Percentiles rank a stretch among this genome's conserved stretches.
phyloP scores from a whole-genome alignment of 2,329 filamentous ascomycete genomes.

The Dothideomycetes sp. region DNA sequence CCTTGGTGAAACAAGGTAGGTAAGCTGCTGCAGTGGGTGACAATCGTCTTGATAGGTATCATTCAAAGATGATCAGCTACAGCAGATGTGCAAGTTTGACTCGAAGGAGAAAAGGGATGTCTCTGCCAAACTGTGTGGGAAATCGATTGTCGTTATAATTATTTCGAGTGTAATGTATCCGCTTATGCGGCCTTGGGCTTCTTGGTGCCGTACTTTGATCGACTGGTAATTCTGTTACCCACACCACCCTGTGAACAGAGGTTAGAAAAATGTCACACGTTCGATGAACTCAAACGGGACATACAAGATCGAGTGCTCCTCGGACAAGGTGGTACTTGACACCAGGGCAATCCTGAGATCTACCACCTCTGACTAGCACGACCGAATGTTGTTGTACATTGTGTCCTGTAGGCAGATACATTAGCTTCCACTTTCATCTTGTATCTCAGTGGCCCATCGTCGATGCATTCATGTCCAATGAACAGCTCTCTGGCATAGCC shows the following conservation, averaged over 20 bases:
- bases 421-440: not conserved
- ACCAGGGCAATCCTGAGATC: constrained; percentile 95
- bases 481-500: too few relatives aligned
- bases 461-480: not conserved
- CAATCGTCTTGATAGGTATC: too few relatives aligned
- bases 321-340: constrained; percentile 91
- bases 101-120: too few relatives aligned
- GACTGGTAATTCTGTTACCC: constrained; percentile 66
- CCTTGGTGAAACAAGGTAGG: too few relatives aligned
- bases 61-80: too few relatives aligned
- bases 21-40: too few relatives aligned
- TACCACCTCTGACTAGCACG: constrained; percentile 84
- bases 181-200: constrained; percentile 76
- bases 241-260: constrained; percentile 71
- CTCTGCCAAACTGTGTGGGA: too few relatives aligned
- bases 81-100: too few relatives aligned
- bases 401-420: constrained; percentile 46
- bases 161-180: too few relatives aligned
- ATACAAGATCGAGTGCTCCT: constrained; percentile 84
- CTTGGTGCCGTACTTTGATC: constrained; percentile 98
- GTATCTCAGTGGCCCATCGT: not conserved
- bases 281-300: constrained; percentile 24
- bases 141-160: too few relatives aligned
- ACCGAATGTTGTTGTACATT: constrained; percentile 99
- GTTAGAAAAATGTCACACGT: constrained; percentile 13